phyloP scores from a whole-genome alignment of 495 filamentous ascomycete genomes.

The Aspergillus avenaceus region DNA sequence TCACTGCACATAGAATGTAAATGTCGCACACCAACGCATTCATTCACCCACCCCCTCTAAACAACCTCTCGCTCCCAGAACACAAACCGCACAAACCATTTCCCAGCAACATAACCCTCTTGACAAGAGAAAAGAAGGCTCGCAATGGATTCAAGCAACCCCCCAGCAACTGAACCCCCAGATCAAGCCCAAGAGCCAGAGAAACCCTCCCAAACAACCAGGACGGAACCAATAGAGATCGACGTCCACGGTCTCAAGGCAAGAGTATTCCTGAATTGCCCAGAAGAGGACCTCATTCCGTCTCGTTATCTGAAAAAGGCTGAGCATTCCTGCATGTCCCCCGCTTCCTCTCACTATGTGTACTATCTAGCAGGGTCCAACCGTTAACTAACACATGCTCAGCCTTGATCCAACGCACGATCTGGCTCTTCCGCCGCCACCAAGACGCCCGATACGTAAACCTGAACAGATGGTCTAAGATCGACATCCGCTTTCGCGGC shows the following conservation, averaged over 20 bases:
- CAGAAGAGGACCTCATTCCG: slow-evolving; percentile 22
- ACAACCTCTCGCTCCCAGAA: too few species aligned
- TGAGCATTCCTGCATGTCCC: slow-evolving; percentile 14
- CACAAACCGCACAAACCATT: too few species aligned
- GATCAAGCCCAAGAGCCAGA: not conserved
- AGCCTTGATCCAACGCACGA: slow-evolving; percentile 17
- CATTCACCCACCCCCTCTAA: too few species aligned
- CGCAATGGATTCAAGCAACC: too few species aligned
- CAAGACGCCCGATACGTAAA: slow-evolving; percentile 19
- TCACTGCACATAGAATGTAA: too few species aligned
- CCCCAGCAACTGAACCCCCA: not conserved
- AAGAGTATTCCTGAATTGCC: slow-evolving; percentile 19
- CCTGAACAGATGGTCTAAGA: slow-evolving; percentile 20
- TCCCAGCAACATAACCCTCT: too few species aligned
- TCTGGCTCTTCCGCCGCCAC: slow-evolving; percentile 25
- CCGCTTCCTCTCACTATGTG: not conserved
- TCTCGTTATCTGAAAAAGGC: slow-evolving; percentile 18
- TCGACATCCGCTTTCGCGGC: slow-evolving; percentile 26
- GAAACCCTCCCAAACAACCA: too few species aligned
- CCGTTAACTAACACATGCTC: not conserved
- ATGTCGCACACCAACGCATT: too few species aligned
- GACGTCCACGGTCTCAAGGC: slow-evolving; percentile 21
- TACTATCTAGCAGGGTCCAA: too few species aligned
- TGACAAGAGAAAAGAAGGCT: too few species aligned
- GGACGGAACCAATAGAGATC: not conserved